phyloP scores from a whole-genome alignment of 2,329 filamentous ascomycete species.

The Fusarium lyarnte region DNA sequence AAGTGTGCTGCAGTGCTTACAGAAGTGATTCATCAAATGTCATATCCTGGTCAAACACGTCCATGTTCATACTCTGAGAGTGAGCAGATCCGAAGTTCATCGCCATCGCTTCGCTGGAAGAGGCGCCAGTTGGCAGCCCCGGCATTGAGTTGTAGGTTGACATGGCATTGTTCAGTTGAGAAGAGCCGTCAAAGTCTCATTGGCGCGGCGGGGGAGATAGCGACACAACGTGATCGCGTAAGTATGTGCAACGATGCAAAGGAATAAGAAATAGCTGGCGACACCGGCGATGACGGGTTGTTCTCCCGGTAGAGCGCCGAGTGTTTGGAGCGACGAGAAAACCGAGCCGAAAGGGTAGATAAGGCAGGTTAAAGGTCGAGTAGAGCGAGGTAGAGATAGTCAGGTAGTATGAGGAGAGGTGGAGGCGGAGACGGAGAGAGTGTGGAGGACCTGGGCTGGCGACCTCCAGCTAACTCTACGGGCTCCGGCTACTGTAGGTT shows the following conservation, averaged over 20 bases:
- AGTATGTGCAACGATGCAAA: constrained; percentile 22
- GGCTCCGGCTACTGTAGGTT: constrained; percentile 21
- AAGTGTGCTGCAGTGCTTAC: constrained; percentile 49
- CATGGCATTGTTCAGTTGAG: constrained; percentile 60
- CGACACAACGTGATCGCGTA: constrained; percentile 31
- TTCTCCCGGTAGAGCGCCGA: constrained; percentile 17
- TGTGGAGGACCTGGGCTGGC: constrained; percentile 20
- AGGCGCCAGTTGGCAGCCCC: constrained; percentile 57
- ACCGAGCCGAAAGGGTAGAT: constrained; percentile 12
- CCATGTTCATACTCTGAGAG: constrained; percentile 54
- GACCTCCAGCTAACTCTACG: not conserved
- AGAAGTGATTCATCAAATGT: constrained; percentile 66
- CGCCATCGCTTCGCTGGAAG: constrained; percentile 57
- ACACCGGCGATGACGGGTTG: constrained; percentile 5
- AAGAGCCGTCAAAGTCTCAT: constrained; percentile 46
- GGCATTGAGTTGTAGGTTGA: constrained; percentile 67
- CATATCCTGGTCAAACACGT: constrained; percentile 62
- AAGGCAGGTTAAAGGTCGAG: not conserved
- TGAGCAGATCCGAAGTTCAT: constrained; percentile 54
- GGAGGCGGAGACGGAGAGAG: constrained; percentile 31
- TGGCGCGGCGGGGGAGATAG: constrained; percentile 31
- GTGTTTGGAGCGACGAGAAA: constrained; percentile 23
- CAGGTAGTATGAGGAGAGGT: constrained; percentile 23
- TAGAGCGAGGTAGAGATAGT: constrained; percentile 12
- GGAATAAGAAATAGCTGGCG: not conserved